Evolutionary conservation across 495 filamentous ascomycete genomes (phyloP).

Genomic region (Neurospora tetrasperma): DNA sequence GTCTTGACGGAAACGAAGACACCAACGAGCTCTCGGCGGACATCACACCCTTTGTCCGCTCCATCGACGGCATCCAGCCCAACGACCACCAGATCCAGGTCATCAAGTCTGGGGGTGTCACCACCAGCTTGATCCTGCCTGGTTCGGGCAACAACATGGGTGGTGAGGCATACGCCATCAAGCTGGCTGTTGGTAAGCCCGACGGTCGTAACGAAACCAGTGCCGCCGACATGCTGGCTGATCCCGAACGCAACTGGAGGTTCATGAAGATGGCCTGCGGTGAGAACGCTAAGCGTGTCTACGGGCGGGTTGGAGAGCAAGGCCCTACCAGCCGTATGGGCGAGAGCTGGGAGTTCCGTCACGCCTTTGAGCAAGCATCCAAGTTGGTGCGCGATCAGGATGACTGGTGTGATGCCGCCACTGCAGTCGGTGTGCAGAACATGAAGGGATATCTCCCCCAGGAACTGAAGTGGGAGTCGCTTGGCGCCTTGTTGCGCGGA

Average conservation of each 20-base stretch:
- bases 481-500: constrained; percentile 47
- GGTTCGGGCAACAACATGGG: constrained; percentile 58
- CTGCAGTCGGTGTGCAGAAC: constrained; percentile 26
- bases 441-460: constrained; percentile 38
- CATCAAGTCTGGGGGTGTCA: constrained; percentile 60
- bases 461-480: constrained; percentile 47
- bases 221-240: constrained; percentile 36
- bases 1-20: constrained; percentile 33
- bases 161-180: constrained; percentile 54
- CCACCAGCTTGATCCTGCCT: constrained; percentile 53
- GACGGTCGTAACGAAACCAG: constrained; percentile 44
- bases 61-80: constrained; percentile 42
- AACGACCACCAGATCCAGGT: constrained; percentile 44
- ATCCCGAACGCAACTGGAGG: constrained; percentile 40
- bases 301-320: constrained; percentile 31
- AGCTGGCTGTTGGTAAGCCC: constrained; percentile 41
- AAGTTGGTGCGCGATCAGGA: constrained; percentile 43
- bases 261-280: constrained; percentile 69
- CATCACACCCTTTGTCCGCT: constrained; percentile 49
- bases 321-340: constrained; percentile 41
- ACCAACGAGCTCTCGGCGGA: constrained; percentile 41
- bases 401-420: constrained; percentile 48
- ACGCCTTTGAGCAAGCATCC: constrained; percentile 49
- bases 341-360: constrained; percentile 53
- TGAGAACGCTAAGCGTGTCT: constrained; percentile 50